Base-by-base conservation (phyloP, 208 protist genomes). In the Leishmania martiniquensis region DNA sequence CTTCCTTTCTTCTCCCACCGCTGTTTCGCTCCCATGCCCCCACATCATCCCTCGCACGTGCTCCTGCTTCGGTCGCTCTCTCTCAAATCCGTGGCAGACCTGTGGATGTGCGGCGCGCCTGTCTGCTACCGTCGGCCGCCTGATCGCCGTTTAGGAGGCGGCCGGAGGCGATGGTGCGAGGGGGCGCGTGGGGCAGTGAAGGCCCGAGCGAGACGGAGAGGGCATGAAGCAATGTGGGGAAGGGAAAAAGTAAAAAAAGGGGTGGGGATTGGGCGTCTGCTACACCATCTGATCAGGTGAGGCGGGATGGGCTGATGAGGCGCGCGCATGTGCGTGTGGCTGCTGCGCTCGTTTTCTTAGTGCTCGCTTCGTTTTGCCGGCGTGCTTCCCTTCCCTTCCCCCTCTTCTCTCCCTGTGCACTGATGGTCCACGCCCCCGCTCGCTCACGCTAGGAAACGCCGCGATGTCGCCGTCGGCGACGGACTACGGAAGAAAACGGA, bases 1-100 rank as follows among this genome's bases (percentile, higher is more conserved):
- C 29, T 7, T 72, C 49, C 25, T 73, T 20, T 75, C 66, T 72
- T 34, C 44, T 45, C 73, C 69, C 65, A 37, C 57, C 29, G 9
- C 32, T 44, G 45, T 45, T 17, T 45, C 17, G 37, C 39, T 49
- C 10, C 42, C 42, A 20, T 42, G 37, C 1, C 20, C 63, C 63
- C 49, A 10, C 49, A 4, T 17, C 47, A 20, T n/a, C n/a, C n/a
- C 49, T 17, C 49, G 22, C 10, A 69, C 37, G 39, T 7, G 29
- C 42, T 12, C 12, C 12, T 42, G 12, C 37, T 25, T 66, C 37
- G 25, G 25, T 25, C 32, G 63, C 63, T 69, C 25, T 49, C 37
- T 47, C 42, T 7, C 25, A 42, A 10, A 34, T 69, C 15, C 42
- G 37, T 17, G n/a, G 37, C 22, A 1, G 42, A 51, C 29, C 12